phyloP scores from a whole-genome alignment of 495 filamentous ascomycete genomes.

The Xylaria sp. region DNA sequence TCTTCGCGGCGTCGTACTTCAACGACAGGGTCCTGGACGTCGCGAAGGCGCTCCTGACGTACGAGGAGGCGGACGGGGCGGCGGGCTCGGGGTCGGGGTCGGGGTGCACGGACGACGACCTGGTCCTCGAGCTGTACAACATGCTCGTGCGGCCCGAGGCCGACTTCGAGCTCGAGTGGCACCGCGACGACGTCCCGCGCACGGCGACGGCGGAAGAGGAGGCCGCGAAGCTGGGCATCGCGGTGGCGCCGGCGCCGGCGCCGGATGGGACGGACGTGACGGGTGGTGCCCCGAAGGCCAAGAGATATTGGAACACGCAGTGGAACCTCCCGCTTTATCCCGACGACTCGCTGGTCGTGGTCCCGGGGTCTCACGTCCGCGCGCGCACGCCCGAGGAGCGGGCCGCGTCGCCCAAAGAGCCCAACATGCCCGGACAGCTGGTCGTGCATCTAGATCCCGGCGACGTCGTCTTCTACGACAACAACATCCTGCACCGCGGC shows the following conservation, averaged over 20 bases:
- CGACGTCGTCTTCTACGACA: constrained; percentile 85
- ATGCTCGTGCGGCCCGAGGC: constrained; percentile 71
- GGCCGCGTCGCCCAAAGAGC: constrained; percentile 63
- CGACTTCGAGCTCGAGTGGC: constrained; percentile 76
- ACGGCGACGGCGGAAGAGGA: constrained; percentile 59
- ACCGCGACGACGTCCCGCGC: constrained; percentile 76
- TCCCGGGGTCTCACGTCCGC: constrained; percentile 73
- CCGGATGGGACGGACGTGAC: background rate
- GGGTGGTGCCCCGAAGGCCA: constrained; percentile 25
- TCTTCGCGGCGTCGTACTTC: constrained; percentile 73
- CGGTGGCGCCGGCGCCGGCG: background rate
- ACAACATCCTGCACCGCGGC: constrained; percentile 84
- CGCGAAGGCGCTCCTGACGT: constrained; percentile 60
- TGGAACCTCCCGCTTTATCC: constrained; percentile 75
- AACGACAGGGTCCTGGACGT: constrained; percentile 61
- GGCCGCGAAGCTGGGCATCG: constrained; percentile 46
- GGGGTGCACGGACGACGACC: constrained; percentile 44
- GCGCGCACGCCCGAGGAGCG: constrained; percentile 71
- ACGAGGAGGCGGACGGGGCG: constrained; percentile 20
- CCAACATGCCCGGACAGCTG: constrained; percentile 63
- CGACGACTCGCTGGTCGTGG: constrained; percentile 70
- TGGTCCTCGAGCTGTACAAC: constrained; percentile 85
- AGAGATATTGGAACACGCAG: constrained; percentile 61
- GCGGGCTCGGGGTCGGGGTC: too few relatives aligned
- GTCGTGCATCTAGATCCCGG: constrained; percentile 70